Conservation (phyloP, 805 yeast species). For the Huiozyma sinensis region DNA sequence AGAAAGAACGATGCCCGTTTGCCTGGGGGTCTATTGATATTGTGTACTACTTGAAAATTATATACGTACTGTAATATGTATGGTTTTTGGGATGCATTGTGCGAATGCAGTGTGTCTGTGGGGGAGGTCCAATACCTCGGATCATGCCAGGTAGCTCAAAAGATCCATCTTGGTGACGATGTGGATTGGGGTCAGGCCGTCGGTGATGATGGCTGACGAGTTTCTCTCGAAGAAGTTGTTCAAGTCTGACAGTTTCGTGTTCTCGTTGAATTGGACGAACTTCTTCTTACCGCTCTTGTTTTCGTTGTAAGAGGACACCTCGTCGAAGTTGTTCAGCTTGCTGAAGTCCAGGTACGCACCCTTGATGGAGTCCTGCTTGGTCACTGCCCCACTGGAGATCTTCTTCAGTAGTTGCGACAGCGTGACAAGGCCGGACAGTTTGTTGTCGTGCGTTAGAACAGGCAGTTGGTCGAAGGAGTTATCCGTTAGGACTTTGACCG, state of each 20-base stretch:
- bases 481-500: slow-evolving; percentile 57
- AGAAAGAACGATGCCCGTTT: neutral
- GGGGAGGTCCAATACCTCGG: neutral
- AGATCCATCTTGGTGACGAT: slow-evolving; percentile 83
- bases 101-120: too few relatives aligned
- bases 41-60: neutral
- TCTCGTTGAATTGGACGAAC: slow-evolving; percentile 54
- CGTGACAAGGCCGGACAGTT: slow-evolving; percentile 66
- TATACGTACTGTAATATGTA: too few relatives aligned
- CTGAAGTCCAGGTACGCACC: slow-evolving; percentile 57
- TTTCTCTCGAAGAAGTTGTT: slow-evolving; percentile 75
- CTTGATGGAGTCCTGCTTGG: slow-evolving; percentile 42
- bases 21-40: neutral
- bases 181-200: slow-evolving; percentile 64
- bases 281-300: slow-evolving; percentile 53
- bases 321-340: slow-evolving; percentile 48
- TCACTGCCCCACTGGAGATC: slow-evolving; percentile 50
- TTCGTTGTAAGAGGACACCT: slow-evolving; percentile 52
- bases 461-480: slow-evolving; percentile 84
- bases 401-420: slow-evolving; percentile 60
- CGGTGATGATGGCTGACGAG: slow-evolving; percentile 76
- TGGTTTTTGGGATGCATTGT: too few relatives aligned
- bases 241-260: slow-evolving; percentile 55
- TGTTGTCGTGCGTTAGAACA: slow-evolving; percentile 47
- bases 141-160: slow-evolving; percentile 37